phyloP scores from a whole-genome alignment of 192 early-diverging fungal species.

The Lobosporangium transversale region DNA sequence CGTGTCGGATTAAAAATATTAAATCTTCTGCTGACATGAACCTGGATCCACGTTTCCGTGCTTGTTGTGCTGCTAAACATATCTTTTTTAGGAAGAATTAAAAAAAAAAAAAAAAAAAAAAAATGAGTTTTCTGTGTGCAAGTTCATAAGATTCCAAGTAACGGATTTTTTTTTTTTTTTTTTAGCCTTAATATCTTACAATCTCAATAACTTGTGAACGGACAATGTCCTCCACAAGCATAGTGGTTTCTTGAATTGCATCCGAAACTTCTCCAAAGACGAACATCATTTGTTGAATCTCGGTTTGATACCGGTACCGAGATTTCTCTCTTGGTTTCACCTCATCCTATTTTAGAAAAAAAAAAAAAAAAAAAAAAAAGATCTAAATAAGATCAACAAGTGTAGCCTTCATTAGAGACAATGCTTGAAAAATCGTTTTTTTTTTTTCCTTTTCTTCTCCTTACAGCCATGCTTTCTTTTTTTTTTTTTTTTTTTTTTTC shows the following conservation, averaged over 20 bases:
- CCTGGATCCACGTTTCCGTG: conserved; percentile 81
- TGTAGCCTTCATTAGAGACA: not conserved
- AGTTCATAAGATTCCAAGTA: not conserved
- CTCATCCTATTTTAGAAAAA: conserved; percentile 16
- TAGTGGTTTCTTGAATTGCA: conserved; percentile 86
- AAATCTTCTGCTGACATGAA: conserved; percentile 90
- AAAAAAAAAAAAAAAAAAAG: too few species aligned
- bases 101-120: not conserved
- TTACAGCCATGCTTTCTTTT: not conserved
- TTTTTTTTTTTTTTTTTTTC: not conserved
- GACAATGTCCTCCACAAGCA: conserved; percentile 95
- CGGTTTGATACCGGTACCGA: conserved; percentile 70
- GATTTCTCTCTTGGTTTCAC: conserved; percentile 55
- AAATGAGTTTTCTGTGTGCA: not conserved
- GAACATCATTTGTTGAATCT: conserved; percentile 99
- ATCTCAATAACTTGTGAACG: conserved; percentile 95
- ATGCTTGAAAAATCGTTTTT: not conserved
- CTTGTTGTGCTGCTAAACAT: conserved; percentile 87
- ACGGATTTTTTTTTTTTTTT: not conserved
- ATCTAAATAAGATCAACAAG: too few species aligned
- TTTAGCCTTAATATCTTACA: conserved; percentile 55
- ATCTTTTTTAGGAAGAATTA: conserved; percentile 56
- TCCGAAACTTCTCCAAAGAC: conserved; percentile 96
- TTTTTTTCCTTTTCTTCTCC: not conserved
- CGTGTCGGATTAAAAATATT: conserved; percentile 96